Evolutionary conservation across 2,329 filamentous ascomycete genomes (phyloP), one percentile per base, ranked within the genome.

Genomic region (Diaporthe longicolla): DNA sequence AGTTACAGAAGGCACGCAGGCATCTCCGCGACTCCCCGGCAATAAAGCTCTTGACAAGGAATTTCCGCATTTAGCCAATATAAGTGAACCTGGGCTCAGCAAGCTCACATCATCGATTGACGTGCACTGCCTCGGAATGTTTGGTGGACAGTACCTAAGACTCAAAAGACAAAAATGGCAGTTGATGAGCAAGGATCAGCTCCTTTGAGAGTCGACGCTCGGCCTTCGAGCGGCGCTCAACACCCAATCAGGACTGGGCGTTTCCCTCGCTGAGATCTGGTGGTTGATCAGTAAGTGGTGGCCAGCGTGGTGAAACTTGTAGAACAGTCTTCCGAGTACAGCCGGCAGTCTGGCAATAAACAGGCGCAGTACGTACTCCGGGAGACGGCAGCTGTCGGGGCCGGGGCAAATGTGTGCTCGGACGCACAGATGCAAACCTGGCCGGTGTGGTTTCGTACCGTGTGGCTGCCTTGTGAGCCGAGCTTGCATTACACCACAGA

Each of bases 111-210:
- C 21, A 15, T n/a, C 29, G n/a, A 58, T 75, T 58, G 73, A 55
- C 29, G 29, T 65, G 54, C 15, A 57, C 26, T 57, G 32, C 40
- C 52, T 29, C n/a, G 3, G 26, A n/a, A 50, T 35, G 40, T 37
- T 37, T 11, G 52, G 52, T 19, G 57, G 21, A 37, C 43, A 68
- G 73, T 66, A 70, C 43, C 71, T 58, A 58, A 66, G 24, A 21
- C 45, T 32, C 19, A 4, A 21, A 32, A 4, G 43, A 26, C 40
- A 45, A 37, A 54, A 11, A n/a, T 63, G 59, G 24, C 29, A 21
- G 55, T 19, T 35, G 35, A 58, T 65, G 50, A 29, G 37, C 45
- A 63, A 19, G 40, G 66, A 73, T 73, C 59, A 50, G 48, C 55
- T 61, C 17, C 50, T 32, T 11, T 24, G 43, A 32, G 32, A 50